Conservation (phyloP, 306 rosid species). For the Vicia faba region DNA sequence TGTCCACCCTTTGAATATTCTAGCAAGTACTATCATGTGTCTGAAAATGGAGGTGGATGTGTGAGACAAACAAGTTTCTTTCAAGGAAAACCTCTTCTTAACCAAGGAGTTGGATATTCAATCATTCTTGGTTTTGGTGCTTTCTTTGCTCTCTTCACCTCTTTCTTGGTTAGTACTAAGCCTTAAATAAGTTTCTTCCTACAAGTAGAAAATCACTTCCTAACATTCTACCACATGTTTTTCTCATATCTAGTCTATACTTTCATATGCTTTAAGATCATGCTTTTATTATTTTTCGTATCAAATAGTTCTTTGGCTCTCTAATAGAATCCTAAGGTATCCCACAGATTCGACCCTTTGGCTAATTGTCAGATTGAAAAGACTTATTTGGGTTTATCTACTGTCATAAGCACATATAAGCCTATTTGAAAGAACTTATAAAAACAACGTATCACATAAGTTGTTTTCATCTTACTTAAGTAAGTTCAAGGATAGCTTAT, state of each 20-base stretch:
- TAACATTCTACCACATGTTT: background rate
- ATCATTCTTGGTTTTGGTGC: constrained; percentile 94
- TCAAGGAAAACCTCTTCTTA: constrained; percentile 74
- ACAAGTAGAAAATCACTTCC: constrained; percentile 17
- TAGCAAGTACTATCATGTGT: constrained; percentile 57
- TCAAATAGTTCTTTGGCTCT: too few species aligned
- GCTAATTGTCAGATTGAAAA: background rate
- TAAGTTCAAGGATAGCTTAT: background rate
- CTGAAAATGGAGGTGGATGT: constrained; percentile 59
- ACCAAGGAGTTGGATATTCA: constrained; percentile 82
- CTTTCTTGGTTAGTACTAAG: constrained; percentile 63
- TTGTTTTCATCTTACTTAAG: background rate
- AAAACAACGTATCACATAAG: background rate
- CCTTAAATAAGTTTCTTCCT: constrained; percentile 1
- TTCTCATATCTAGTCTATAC: background rate
- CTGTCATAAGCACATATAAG: background rate
- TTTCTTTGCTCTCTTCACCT: constrained; percentile 87
- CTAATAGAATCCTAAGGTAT: too few species aligned
- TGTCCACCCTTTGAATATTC: constrained; percentile 86
- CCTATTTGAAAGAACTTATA: background rate
- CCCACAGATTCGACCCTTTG: too few species aligned
- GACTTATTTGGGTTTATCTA: background rate
- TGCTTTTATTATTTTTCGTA: background rate
- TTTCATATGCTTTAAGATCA: background rate
- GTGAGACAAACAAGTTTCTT: constrained; percentile 87